Conservation (phyloP, 2,329 filamentous ascomycete genomes). For the Colletotrichum godetiae region DNA sequence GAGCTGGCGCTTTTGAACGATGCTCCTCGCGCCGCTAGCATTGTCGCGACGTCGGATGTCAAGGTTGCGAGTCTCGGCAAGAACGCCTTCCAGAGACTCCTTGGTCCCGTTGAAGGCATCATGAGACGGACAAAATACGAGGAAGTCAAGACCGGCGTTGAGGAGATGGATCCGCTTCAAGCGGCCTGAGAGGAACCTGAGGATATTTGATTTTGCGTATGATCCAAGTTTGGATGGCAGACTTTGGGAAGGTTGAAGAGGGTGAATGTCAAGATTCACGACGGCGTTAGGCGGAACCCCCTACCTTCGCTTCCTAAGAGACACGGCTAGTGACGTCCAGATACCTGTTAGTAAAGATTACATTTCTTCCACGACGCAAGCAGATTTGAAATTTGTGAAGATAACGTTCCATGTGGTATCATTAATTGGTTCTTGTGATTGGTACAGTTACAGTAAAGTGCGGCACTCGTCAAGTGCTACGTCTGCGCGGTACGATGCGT, state of each 20-base stretch:
- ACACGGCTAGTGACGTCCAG: slow-evolving; percentile 48
- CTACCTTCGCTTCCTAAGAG: slow-evolving; percentile 49
- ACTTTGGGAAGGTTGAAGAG: slow-evolving; percentile 19
- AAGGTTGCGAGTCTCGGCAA: slow-evolving; percentile 95
- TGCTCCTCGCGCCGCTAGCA: slow-evolving; percentile 89
- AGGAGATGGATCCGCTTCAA: slow-evolving; percentile 75
- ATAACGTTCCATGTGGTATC: slow-evolving; percentile 11
- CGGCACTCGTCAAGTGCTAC: not conserved
- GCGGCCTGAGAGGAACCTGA: slow-evolving; percentile 40
- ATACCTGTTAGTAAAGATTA: slow-evolving; percentile 43
- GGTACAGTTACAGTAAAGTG: not conserved
- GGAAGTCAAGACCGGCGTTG: slow-evolving; percentile 69
- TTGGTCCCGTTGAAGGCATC: slow-evolving; percentile 94
- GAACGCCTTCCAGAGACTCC: slow-evolving; percentile 91
- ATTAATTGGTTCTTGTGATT: slow-evolving; percentile 10
- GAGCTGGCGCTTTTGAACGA: slow-evolving; percentile 95
- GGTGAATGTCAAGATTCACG: slow-evolving; percentile 27
- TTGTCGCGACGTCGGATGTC: slow-evolving; percentile 85
- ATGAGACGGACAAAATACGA: slow-evolving; percentile 83
- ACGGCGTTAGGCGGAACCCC: slow-evolving; percentile 41
- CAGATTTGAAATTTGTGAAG: not conserved
- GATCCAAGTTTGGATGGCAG: slow-evolving; percentile 29
- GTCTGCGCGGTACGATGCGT: not conserved
- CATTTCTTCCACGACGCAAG: slow-evolving; percentile 11
- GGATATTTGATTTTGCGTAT: slow-evolving; percentile 10